These are phyloP conservation scores for Peribolospora kevripleyi DNA, from an alignment of 768 basidiomycete species.

Conservation along the genomic window DNA sequence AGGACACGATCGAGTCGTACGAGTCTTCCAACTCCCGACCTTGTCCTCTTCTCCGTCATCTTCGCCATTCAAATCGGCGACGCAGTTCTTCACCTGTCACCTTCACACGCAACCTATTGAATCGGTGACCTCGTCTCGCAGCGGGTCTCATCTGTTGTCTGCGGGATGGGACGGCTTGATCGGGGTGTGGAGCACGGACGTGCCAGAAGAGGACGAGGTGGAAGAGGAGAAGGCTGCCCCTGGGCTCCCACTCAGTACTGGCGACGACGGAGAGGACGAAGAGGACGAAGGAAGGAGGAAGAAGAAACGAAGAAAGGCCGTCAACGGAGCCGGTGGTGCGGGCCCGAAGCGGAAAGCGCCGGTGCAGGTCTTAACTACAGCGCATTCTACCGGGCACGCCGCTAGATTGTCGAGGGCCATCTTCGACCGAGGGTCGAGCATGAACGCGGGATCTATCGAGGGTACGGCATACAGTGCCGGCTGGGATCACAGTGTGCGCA, in stretches of 20 bases:
- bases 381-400: constrained; percentile 35
- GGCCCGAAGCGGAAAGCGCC: constrained; percentile 25
- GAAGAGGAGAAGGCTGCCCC: constrained; percentile 17
- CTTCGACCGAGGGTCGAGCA: constrained; percentile 25
- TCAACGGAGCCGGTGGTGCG: constrained; percentile 11
- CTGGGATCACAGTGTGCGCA: constrained; percentile 53
- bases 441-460: constrained; percentile 6
- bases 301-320: constrained; percentile 42
- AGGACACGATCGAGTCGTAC: constrained; percentile 36
- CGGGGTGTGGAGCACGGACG: constrained; percentile 49
- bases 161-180: constrained; percentile 70
- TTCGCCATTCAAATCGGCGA: constrained; percentile 9
- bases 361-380: constrained; percentile 18
- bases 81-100: constrained; percentile 43
- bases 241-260: too few species aligned
- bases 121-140: constrained; percentile 32
- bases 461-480: constrained; percentile 46
- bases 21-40: constrained; percentile 18
- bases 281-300: constrained; percentile 22
- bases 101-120: constrained; percentile 64
- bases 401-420: constrained; percentile 50
- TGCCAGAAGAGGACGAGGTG: constrained; percentile 39
- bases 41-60: constrained; percentile 10
- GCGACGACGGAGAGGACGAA: too few species aligned
- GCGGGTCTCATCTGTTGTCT: constrained; percentile 42